Conservation (phyloP, 208 protist species). For the Leishmania braziliensis region DNA sequence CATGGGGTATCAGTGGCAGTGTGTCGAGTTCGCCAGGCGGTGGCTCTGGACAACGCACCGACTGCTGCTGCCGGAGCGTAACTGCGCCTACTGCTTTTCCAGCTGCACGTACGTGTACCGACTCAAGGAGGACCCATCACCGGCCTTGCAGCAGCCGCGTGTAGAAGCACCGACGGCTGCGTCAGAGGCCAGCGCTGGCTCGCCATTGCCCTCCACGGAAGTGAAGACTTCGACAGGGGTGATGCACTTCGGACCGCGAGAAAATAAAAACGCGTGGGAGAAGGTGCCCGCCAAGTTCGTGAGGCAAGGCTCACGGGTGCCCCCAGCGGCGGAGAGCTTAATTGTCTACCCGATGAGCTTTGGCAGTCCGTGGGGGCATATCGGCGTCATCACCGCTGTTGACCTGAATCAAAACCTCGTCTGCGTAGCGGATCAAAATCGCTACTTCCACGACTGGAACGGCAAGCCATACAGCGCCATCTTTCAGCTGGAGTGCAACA, state of each 20-base stretch:
- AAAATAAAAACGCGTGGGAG: conserved; percentile 28
- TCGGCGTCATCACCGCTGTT: conserved; percentile 80
- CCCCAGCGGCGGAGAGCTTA: conserved; percentile 55
- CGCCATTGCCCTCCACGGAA: not conserved
- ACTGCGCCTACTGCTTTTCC: conserved; percentile 51
- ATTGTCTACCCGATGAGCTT: conserved; percentile 78
- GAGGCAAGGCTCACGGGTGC: conserved; percentile 49
- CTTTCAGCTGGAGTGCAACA: conserved; percentile 48
- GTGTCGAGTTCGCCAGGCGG: conserved; percentile 84
- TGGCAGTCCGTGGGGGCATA: conserved; percentile 73
- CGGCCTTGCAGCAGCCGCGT: not conserved
- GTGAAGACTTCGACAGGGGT: not conserved
- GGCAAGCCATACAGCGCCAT: conserved; percentile 46
- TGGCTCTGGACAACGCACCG: conserved; percentile 70
- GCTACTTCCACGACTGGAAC: conserved; percentile 77
- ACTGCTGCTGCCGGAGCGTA: conserved; percentile 57
- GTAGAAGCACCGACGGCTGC: not conserved
- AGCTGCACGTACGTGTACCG: conserved; percentile 34
- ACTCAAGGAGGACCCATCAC: conserved; percentile 17
- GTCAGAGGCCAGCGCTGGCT: not conserved
- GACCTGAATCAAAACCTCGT: conserved; percentile 36
- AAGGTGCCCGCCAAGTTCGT: conserved; percentile 55
- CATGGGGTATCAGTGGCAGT: conserved; percentile 89
- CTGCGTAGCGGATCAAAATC: conserved; percentile 81
- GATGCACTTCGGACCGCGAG: conserved; percentile 11